These are phyloP conservation scores for Tulasnella sp. DNA, from an alignment of 768 basidiomycete genomes.

Conservation along the genomic window DNA sequence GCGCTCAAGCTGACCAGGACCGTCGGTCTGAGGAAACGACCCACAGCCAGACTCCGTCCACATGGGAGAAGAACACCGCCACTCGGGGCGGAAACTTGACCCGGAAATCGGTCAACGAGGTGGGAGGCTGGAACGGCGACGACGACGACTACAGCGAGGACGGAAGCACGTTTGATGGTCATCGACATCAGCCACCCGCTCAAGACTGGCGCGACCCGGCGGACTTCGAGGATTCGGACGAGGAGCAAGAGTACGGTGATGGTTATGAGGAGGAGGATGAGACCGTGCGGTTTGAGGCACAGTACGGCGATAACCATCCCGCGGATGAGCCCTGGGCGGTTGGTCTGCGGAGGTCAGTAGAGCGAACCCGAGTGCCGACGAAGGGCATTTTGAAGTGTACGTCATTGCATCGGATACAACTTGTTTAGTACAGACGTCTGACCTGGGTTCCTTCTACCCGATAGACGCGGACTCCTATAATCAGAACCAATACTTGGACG, in stretches of 20 bases:
- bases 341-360: constrained; percentile 57
- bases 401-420: constrained; percentile 24
- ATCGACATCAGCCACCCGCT: not conserved
- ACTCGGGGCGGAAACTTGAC: constrained; percentile 14
- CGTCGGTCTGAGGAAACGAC: constrained; percentile 22
- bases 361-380: constrained; percentile 51
- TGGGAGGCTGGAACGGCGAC: constrained; percentile 39
- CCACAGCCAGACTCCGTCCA: constrained; percentile 25
- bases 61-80: constrained; percentile 74
- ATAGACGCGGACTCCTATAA: constrained; percentile 58
- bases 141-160: constrained; percentile 42
- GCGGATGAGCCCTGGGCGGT: constrained; percentile 68
- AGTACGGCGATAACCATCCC: constrained; percentile 35
- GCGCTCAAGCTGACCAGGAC: constrained; percentile 34
- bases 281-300: constrained; percentile 50
- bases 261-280: constrained; percentile 54
- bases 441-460: not conserved
- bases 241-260: constrained; percentile 37
- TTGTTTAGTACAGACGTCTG: constrained; percentile 2
- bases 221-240: constrained; percentile 4
- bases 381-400: constrained; percentile 86
- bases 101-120: constrained; percentile 24
- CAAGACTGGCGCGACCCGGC: constrained; percentile 19
- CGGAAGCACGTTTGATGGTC: constrained; percentile 17
- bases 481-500: constrained; percentile 45